A percentile compares a stretch with the other conserved stretches of the same genome.
phyloP scores from a whole-genome alignment of 352 stramenopile species.

The Thalassiosira livingstoniorum region DNA sequence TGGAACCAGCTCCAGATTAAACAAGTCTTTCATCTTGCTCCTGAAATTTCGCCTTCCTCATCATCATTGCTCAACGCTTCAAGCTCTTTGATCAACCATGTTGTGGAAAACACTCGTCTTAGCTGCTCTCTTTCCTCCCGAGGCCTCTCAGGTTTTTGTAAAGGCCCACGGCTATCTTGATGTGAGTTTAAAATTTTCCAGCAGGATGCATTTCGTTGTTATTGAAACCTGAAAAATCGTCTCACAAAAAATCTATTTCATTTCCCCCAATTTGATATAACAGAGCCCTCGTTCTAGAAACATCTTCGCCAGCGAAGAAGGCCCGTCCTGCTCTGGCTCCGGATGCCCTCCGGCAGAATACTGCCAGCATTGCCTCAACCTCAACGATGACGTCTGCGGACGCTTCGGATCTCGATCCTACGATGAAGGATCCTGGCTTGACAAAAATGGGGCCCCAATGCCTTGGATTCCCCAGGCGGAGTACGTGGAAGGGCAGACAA shows the following conservation, averaged over 20 bases:
- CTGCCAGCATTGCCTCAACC: slow-evolving; percentile 54
- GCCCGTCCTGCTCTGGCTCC: not conserved
- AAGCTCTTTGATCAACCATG: too few relatives aligned
- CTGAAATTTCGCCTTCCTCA: too few relatives aligned
- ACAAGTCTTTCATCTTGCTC: too few relatives aligned
- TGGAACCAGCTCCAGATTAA: too few relatives aligned
- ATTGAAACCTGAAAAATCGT: not conserved
- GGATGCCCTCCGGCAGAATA: slow-evolving; percentile 36
- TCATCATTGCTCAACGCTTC: too few relatives aligned
- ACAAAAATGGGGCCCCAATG: slow-evolving; percentile 41
- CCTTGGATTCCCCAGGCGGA: slow-evolving; percentile 43
- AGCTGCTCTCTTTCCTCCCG: not conserved
- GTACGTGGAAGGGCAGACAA: slow-evolving; percentile 39
- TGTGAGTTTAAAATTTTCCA: not conserved
- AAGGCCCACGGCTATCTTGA: not conserved
- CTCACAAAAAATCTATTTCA: not conserved
- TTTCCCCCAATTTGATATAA: not conserved
- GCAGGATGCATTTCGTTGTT: not conserved
- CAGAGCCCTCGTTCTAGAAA: not conserved
- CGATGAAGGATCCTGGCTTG: slow-evolving; percentile 25
- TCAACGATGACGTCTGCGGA: slow-evolving; percentile 28
- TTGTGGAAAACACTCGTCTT: not conserved
- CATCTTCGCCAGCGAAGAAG: not conserved
- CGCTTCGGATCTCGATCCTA: not conserved
- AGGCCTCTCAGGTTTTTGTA: not conserved